phyloP scores from a whole-genome alignment of 169 alveolate genomes.

The Gregarina niphandrodes region DNA sequence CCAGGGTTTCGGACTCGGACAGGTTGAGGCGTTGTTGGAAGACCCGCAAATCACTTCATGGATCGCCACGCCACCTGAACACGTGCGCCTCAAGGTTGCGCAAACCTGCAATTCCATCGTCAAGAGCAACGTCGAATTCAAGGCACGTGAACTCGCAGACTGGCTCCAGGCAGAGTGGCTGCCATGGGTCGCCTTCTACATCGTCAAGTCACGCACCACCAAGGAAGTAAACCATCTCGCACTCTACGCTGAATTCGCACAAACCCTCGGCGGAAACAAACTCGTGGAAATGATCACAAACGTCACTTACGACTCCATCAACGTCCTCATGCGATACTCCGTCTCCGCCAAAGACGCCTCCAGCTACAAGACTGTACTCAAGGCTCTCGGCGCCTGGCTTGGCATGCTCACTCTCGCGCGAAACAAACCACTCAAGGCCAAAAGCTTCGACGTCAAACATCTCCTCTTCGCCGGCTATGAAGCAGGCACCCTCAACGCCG shows the following conservation, averaged over 20 bases:
- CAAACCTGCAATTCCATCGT: slow-evolving; percentile 12
- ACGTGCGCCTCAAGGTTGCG: slow-evolving; percentile 7
- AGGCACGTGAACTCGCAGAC: slow-evolving; percentile 7
- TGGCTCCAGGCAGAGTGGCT: slow-evolving; percentile 37
- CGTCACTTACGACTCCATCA: slow-evolving; percentile 53
- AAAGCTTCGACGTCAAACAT: slow-evolving; percentile 50
- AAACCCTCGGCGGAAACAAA: slow-evolving; percentile 39
- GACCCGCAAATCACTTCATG: slow-evolving; percentile 16
- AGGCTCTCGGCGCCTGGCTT: slow-evolving; percentile 62
- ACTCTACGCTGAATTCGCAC: slow-evolving; percentile 45
- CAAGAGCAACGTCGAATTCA: slow-evolving; percentile 8
- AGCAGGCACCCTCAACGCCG: slow-evolving; percentile 38
- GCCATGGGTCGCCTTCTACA: slow-evolving; percentile 55
- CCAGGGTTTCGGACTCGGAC: slow-evolving; percentile 33
- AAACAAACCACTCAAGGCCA: slow-evolving; percentile 52
- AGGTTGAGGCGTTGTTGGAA: slow-evolving; percentile 21
- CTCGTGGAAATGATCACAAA: slow-evolving; percentile 34
- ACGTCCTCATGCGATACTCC: slow-evolving; percentile 36
- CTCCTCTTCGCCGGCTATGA: slow-evolving; percentile 49
- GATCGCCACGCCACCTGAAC: slow-evolving; percentile 13
- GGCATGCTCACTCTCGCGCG: slow-evolving; percentile 55
- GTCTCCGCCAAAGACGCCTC: slow-evolving; percentile 43
- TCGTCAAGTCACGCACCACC: slow-evolving; percentile 58
- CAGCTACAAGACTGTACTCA: slow-evolving; percentile 50
- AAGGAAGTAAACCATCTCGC: slow-evolving; percentile 62